Conservation (phyloP, 2,329 filamentous ascomycete genomes). For the Nectriaceae sp. region DNA sequence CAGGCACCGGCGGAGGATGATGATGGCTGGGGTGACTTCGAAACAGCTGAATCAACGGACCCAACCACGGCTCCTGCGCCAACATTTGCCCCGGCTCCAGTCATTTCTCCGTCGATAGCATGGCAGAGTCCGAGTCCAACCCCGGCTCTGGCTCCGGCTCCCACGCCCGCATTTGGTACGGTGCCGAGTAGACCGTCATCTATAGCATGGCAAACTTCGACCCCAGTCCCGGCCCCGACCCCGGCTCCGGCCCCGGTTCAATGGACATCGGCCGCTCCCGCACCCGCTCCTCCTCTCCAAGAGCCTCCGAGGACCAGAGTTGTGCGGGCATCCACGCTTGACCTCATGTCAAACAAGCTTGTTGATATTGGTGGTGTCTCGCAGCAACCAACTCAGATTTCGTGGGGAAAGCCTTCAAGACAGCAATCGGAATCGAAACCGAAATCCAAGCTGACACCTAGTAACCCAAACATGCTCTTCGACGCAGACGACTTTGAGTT, state of each 20-base stretch:
- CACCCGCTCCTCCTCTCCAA: constrained; percentile 15
- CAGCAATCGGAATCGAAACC: constrained; percentile 18
- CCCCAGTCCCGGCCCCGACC: constrained; percentile 7
- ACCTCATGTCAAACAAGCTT: constrained; percentile 55
- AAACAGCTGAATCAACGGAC: constrained; percentile 47
- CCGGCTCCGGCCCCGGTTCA: constrained; percentile 7
- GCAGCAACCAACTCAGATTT: constrained; percentile 6
- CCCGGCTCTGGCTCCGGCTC: constrained; percentile 4
- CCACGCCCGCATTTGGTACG: not conserved
- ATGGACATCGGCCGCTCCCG: no score
- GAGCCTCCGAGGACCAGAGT: no score
- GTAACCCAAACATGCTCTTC: constrained; percentile 62
- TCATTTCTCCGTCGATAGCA: constrained; percentile 9
- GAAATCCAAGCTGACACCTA: constrained; percentile 24
- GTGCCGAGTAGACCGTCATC: not conserved
- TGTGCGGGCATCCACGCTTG: constrained; percentile 53
- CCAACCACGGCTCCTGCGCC: constrained; percentile 1
- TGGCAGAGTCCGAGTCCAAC: constrained; percentile 14
- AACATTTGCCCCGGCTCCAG: not conserved
- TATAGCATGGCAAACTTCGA: constrained; percentile 10
- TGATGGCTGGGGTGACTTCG: constrained; percentile 70
- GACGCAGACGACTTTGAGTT: constrained; percentile 61
- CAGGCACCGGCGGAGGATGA: constrained; percentile 49
- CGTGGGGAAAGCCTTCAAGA: constrained; percentile 11
- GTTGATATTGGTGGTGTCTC: constrained; percentile 37